Conservation (phyloP, 2,329 filamentous ascomycete species). For the Botrytis fragariae region DNA sequence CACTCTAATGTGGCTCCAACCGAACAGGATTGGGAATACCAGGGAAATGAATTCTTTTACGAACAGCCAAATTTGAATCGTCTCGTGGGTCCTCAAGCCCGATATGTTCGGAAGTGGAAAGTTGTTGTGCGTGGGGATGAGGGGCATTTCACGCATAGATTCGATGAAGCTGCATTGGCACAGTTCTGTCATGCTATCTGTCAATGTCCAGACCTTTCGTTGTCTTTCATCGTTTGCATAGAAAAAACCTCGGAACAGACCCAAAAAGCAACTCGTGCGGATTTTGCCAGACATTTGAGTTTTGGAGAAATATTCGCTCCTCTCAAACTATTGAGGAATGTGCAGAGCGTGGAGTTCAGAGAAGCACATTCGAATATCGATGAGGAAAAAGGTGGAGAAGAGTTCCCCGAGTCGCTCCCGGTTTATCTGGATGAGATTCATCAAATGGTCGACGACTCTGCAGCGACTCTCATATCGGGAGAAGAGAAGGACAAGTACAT, state of each 20-base stretch:
- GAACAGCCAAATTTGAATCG: background rate
- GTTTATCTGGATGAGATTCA: background rate
- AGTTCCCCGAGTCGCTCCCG: background rate
- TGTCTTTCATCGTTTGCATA: background rate
- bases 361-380: background rate
- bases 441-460: background rate
- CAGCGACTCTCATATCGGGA: background rate
- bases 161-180: background rate
- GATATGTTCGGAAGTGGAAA: background rate
- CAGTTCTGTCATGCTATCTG: background rate
- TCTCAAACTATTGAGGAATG: background rate
- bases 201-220: background rate
- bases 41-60: background rate
- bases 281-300: background rate
- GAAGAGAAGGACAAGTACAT: background rate
- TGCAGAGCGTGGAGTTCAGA: background rate
- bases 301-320: background rate
- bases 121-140: background rate
- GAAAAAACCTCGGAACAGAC: background rate
- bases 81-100: background rate
- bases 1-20: background rate
- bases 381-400: background rate
- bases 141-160: background rate
- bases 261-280: too few species aligned
- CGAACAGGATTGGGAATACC: background rate